These are phyloP conservation scores for Psilocybe mexicana DNA, from an alignment of 1,284 basidiomycete species.

Conservation along the genomic window DNA sequence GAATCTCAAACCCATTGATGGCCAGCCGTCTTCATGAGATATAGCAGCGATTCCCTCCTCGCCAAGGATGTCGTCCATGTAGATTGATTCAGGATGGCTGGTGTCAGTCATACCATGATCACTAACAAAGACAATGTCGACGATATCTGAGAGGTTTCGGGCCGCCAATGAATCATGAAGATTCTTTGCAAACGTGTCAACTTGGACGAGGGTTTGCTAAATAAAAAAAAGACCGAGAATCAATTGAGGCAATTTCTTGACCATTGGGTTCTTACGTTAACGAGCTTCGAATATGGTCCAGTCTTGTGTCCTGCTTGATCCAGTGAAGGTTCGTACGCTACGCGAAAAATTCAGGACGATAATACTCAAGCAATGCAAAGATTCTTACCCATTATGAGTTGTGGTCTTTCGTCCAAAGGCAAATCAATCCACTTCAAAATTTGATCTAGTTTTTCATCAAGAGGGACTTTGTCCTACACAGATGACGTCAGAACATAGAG, in stretches of 20 bases:
- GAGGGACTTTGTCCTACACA: constrained; percentile 56
- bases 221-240: neutral
- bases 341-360: constrained; percentile 7
- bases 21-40: constrained; percentile 84
- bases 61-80: constrained; percentile 84
- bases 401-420: constrained; percentile 67
- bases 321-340: constrained; percentile 75
- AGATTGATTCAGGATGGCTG: constrained; percentile 72
- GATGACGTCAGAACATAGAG: neutral
- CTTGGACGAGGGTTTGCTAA: constrained; percentile 63
- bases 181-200: constrained; percentile 77
- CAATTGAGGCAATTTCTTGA: neutral
- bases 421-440: constrained; percentile 79
- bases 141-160: constrained; percentile 81
- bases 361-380: neutral
- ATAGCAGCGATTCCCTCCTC: constrained; percentile 60
- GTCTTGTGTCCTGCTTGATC: constrained; percentile 81
- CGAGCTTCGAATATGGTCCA: constrained; percentile 72
- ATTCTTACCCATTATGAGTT: constrained; percentile 71
- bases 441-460: constrained; percentile 71
- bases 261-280: constrained; percentile 56
- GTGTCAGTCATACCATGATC: constrained; percentile 95
- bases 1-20: constrained; percentile 83
- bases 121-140: constrained; percentile 88
- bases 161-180: constrained; percentile 61